Evolutionary conservation across 129 eudicot genomes (phyloP), one percentile per base, ranked within the genome.

Genomic region (Kitagawia praeruptora): DNA sequence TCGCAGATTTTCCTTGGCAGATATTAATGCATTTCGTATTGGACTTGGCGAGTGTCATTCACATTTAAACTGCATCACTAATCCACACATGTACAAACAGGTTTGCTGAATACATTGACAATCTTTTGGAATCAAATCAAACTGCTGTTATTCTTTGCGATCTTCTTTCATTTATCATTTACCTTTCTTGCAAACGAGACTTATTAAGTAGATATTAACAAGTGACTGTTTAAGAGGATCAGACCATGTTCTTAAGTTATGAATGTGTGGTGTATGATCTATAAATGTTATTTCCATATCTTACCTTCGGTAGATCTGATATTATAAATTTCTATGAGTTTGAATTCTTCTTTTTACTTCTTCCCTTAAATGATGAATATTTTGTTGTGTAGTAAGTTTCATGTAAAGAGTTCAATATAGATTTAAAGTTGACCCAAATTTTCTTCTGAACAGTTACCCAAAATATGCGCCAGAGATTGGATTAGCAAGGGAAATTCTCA

Each of bases 41-140:
- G 98, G 97, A 34, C 86, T 93, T 18, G 73, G 87, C 49, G 82
- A 82, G 73, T 93, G 89, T 91, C 92, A 87, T 63, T 88, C 98
- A 51, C 87, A 89, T 81, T 77, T 93, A 86, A 93, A 91, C 81
- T 93, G 89, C 94, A 78, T 91, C 81, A 89, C 88, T 74, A 93
- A 93, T 88, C 87, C 88, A 10, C 82, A 75, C 80, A 79, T 93
- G 87, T 93, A 77, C 81, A 84, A 93, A 47, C 97, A 93, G 97
- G 98, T 93, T 45, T 78, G 54, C 31, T 71, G 63, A 66, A 75
- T 71, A 69, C 54, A 7, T 69, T 16, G 18, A 45, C 10, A 31
- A 70, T 38, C 13, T 77, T 54, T 47, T 27, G 41, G 21, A 14
- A 58, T 66, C 41, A 66, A 41, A 31, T 66, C 12, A 28, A 66